Evolutionary conservation across 352 stramenopile species (phyloP), one percentile per base, ranked within the genome.

Genomic region (Nothophytophthora sp.): DNA sequence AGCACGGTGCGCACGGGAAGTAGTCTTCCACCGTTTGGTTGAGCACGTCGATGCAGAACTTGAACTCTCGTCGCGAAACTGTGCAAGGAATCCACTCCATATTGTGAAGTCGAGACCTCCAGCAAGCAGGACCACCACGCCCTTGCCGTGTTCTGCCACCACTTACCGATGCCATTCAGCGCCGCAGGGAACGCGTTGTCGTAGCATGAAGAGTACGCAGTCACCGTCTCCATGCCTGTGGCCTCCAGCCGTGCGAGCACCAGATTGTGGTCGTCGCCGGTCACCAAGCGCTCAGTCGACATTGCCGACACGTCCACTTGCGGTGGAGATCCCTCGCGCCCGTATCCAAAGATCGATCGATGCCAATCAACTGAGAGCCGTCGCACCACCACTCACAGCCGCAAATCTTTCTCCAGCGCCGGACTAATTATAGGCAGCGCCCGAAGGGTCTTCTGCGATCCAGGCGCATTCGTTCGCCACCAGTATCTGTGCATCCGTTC

Each of bases 11-110:
- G 43, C 81, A 89, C 33, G 77, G 75, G 46, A 81, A 91, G 46
- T 84, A 89, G 61, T 91, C 76, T 19, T 86, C 75, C 15, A 83
- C 54, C 0, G 73, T 88, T 53, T 89, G 75, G 58, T 91, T 91
- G 63, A 91, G 76, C 15, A 85, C 65, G 18, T 87, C 69, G 23
- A 91, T 75, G 54, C 81, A 88, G 23, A 85, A 86, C 54, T 81
- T 73, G 69, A 91, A 91, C 56, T 89, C 77, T 41, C 83, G 86
- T 13, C 73, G 62, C 11, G 77, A 75, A 13, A 91, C 81, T 91
- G n/a, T n/a, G 39, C 45, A n/a, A n/a, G 20, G 40, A 59, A 40
- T 25, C n/a, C n/a, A n/a, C n/a, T n/a, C n/a, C n/a, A n/a, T n/a
- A n/a, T n/a, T n/a, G n/a, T n/a, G n/a, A n/a, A n/a, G n/a, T n/a